These are phyloP conservation scores for Polyporus arcularius DNA, from an alignment of 768 basidiomycete species.

Conservation along the genomic window DNA sequence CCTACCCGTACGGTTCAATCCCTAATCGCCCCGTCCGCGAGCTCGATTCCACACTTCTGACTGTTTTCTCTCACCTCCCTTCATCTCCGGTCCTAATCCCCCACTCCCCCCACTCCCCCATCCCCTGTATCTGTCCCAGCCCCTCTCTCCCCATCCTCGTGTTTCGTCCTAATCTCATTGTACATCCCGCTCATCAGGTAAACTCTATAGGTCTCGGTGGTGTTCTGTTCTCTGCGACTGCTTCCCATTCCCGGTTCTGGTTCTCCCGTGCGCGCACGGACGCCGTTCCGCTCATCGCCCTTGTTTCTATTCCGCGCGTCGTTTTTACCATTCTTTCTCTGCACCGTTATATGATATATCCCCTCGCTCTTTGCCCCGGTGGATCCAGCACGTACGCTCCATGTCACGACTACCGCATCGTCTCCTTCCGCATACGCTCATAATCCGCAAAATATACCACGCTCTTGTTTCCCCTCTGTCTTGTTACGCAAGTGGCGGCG, in stretches of 20 bases:
- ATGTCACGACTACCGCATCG: constrained; percentile 21
- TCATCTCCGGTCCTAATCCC: no score
- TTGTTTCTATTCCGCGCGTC: background rate
- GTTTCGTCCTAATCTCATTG: background rate
- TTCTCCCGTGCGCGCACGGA: background rate
- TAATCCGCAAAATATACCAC: constrained; percentile 18
- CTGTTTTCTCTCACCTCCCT: background rate
- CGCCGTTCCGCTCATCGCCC: constrained; percentile 3
- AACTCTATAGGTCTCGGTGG: constrained; percentile 11
- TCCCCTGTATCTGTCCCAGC: background rate
- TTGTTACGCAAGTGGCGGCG: background rate
- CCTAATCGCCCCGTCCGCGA: constrained; percentile 4
- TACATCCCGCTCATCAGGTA: constrained; percentile 5
- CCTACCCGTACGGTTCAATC: background rate
- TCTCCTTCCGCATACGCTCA: constrained; percentile 9
- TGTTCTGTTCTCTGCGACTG: background rate
- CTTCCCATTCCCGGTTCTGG: background rate
- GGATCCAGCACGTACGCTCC: background rate
- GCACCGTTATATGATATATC: constrained; percentile 15
- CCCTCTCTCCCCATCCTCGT: background rate
- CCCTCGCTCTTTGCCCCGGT: constrained; percentile 2
- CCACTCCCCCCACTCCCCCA: background rate
- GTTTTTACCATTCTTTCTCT: constrained; percentile 6
- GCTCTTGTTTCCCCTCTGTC: background rate
- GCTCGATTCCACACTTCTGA: background rate